Evolutionary conservation across 768 basidiomycete genomes (phyloP), one percentile per base, ranked within the genome.

Genomic region (Hebeloma cylindrosporum): DNA sequence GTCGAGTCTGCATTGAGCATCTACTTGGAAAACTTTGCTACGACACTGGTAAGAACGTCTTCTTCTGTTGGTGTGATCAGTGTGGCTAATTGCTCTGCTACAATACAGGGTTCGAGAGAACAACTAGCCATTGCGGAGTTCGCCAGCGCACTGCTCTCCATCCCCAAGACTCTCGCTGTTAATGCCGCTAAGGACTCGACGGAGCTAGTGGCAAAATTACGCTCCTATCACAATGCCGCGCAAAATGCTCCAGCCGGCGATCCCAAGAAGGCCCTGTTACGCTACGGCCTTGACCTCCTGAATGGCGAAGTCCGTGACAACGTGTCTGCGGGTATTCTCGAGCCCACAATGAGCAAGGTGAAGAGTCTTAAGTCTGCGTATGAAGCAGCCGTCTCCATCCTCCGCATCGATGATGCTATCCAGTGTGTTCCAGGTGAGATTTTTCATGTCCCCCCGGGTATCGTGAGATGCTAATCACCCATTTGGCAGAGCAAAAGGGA

Each of bases 121-220:
- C 96, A 99, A 64, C 75, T 99, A 40, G 96, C 96, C 14, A 97
- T 99, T 59, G 96, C 94, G n/a, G 96, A 99, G 65, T 99, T 99
- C 63, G 96, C 96, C 16, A 74, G 77, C 49, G 88, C 96, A 9
- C 75, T 99, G 44, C 74, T 99, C 30, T 80, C 93, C 11, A 99
- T 99, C 56, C 96, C 96, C 34, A 98, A 98, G 70, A 93, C 88
- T 14, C 84, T 99, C 25, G 86, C 96, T 2, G 89, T 98, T 40
- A 99, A 99, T 63, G 96, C 96, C 30, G 96, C 96, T 29, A 98
- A 98, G 60, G 96, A 99, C 63, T 93, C 94, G 27, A 98, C 95
- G 1, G 92, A 97, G 44, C 81, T 99, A 14, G 93, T 99, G 28
- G 94, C 96, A 16, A 97, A 97, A 68, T 74, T 99, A 37, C 86